Conservation (phyloP, 495 filamentous ascomycete genomes). For the Talaromyces ruber region DNA sequence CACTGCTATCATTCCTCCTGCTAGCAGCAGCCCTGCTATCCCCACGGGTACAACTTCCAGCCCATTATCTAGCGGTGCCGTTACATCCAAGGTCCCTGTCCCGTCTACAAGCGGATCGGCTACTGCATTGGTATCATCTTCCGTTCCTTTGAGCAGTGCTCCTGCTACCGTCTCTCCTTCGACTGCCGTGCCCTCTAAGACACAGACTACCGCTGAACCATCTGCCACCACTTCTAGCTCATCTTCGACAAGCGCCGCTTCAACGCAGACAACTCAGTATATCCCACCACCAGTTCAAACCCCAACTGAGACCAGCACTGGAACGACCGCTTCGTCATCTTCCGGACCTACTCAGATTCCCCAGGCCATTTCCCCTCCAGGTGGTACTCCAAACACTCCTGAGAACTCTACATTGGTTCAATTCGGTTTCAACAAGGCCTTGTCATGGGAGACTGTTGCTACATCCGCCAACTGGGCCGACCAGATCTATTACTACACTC, state of each 20-base stretch:
- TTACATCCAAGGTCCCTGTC: not conserved
- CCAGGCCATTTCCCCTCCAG: conserved; percentile 63
- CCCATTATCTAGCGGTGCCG: conserved; percentile 1
- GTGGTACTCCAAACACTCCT: conserved; percentile 42
- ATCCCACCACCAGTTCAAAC: conserved; percentile 22
- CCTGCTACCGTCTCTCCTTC: conserved; percentile 13
- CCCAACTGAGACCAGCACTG: conserved; percentile 17
- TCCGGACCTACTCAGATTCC: conserved; percentile 59
- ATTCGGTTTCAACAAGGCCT: conserved; percentile 68
- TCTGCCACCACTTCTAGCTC: conserved; percentile 24
- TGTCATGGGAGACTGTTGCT: conserved; percentile 81
- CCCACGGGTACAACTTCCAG: not conserved
- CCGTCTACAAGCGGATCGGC: not conserved
- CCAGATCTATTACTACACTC: conserved; percentile 82
- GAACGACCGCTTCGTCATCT: conserved; percentile 17
- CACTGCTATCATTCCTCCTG: conserved; percentile 7
- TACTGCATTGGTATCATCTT: not conserved
- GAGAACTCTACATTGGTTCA: conserved; percentile 63
- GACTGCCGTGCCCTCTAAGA: conserved; percentile 12
- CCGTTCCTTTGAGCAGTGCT: conserved; percentile 2
- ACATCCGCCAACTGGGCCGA: conserved; percentile 56
- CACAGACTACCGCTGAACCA: conserved; percentile 9
- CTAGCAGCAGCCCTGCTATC: conserved; percentile 12
- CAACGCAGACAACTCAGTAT: conserved; percentile 28
- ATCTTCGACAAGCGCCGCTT: conserved; percentile 32